phyloP scores from a whole-genome alignment of 2,329 filamentous ascomycete genomes.

The Fusarium subtropicale region DNA sequence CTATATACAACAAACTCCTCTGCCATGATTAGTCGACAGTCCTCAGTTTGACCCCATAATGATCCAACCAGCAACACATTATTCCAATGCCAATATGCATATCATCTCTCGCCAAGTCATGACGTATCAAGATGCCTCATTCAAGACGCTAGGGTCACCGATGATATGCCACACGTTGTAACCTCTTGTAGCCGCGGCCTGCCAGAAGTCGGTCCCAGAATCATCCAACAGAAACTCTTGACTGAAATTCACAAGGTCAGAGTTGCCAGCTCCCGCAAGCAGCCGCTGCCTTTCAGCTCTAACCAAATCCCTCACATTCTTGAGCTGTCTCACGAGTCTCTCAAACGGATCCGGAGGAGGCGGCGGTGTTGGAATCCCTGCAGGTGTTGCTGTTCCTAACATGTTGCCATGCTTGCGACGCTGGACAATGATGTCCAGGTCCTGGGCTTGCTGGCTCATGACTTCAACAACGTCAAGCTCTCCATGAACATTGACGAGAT shows the following conservation, averaged over 20 bases:
- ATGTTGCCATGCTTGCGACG: slow-evolving; percentile 47
- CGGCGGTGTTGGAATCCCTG: slow-evolving; percentile 17
- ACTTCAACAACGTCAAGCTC: slow-evolving; percentile 51
- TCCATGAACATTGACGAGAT: slow-evolving; percentile 52
- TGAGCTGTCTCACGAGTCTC: slow-evolving; percentile 49
- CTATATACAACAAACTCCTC: slow-evolving; percentile 12
- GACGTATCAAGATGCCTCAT: slow-evolving; percentile 21
- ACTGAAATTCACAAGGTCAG: slow-evolving; percentile 33
- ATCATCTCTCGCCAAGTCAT: neutral
- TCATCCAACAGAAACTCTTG: slow-evolving; percentile 43
- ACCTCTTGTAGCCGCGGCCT: slow-evolving; percentile 36
- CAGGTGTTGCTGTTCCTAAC: slow-evolving; percentile 17
- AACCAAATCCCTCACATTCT: slow-evolving; percentile 48
- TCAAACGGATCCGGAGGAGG: slow-evolving; percentile 50
- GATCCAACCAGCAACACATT: neutral
- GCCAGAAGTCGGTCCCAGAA: slow-evolving; percentile 46
- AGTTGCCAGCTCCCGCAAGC: slow-evolving; percentile 38
- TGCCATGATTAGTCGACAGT: neutral
- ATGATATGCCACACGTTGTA: slow-evolving; percentile 47
- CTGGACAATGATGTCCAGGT: slow-evolving; percentile 48
- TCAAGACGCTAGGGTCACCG: slow-evolving; percentile 45
- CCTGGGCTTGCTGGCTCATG: slow-evolving; percentile 47
- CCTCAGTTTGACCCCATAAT: neutral
- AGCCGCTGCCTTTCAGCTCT: slow-evolving; percentile 48
- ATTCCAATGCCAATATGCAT: neutral